Evolutionary conservation across 352 stramenopile genomes (phyloP).

Genomic region (Pythium plurisporium): DNA sequence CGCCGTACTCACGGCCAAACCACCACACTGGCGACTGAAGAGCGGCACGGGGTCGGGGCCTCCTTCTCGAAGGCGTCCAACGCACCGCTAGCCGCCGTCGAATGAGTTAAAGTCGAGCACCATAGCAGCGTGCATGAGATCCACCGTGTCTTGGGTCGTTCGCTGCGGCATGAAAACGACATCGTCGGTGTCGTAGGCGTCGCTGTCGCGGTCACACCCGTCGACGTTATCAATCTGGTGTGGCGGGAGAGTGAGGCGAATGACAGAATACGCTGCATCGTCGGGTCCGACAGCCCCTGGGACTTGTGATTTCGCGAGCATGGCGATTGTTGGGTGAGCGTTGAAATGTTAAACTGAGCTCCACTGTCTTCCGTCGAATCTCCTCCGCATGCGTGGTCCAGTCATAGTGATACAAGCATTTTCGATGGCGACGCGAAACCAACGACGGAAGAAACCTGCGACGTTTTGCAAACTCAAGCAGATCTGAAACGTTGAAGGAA

Average conservation of each 20-base stretch:
- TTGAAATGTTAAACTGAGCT: slow-evolving; percentile 7
- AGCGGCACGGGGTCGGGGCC: neutral
- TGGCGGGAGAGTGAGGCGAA: no score
- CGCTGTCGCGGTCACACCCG: neutral
- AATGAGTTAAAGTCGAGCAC: slow-evolving; percentile 5
- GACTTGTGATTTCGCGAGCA: no score
- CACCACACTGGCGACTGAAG: neutral
- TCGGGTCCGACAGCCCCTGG: no score
- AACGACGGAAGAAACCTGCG: neutral
- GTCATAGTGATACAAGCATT: no score
- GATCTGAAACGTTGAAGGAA: neutral
- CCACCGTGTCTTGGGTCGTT: neutral
- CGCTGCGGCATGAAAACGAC: slow-evolving; percentile 7
- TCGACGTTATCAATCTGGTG: no score
- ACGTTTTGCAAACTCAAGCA: no score
- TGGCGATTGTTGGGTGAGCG: no score
- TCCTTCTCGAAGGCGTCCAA: neutral
- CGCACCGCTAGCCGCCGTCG: neutral
- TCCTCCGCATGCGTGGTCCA: no score
- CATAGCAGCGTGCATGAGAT: neutral
- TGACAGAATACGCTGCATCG: slow-evolving; percentile 3
- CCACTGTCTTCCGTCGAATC: no score
- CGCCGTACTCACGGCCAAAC: neutral
- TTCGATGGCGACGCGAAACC: neutral
- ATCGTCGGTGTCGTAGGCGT: neutral